phyloP scores from a whole-genome alignment of 1,284 basidiomycete species.

The Polyporus tsugae region DNA sequence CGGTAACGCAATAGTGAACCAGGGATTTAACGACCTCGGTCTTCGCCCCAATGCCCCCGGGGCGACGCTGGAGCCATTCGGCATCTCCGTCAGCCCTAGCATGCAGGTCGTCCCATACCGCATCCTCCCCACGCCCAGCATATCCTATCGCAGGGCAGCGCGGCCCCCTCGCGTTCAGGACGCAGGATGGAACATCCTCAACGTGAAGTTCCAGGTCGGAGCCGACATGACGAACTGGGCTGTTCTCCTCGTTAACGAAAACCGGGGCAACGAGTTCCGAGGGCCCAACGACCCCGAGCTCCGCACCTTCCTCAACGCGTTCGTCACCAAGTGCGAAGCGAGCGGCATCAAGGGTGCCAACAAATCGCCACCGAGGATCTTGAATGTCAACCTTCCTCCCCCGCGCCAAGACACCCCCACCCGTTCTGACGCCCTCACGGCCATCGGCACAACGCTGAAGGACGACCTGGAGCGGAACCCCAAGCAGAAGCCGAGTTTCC shows the following conservation, averaged over 20 bases:
- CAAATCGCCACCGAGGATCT: slow-evolving; percentile 45
- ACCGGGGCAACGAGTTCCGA: slow-evolving; percentile 44
- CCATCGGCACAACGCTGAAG: slow-evolving; percentile 51
- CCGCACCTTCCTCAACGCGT: slow-evolving; percentile 52
- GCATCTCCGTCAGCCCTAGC: slow-evolving; percentile 56
- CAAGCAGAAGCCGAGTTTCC: slow-evolving; percentile 57
- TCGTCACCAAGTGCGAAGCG: slow-evolving; percentile 55
- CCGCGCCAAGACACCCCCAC: slow-evolving; percentile 47
- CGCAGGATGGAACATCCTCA: slow-evolving; percentile 77
- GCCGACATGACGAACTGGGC: slow-evolving; percentile 61
- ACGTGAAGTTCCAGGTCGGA: slow-evolving; percentile 67
- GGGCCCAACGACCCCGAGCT: slow-evolving; percentile 54
- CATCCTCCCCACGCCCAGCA: slow-evolving; percentile 61
- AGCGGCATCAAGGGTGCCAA: slow-evolving; percentile 61
- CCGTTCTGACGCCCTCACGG: slow-evolving; percentile 51
- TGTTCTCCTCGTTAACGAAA: slow-evolving; percentile 65
- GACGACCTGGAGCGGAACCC: slow-evolving; percentile 34
- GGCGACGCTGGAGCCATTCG: slow-evolving; percentile 54
- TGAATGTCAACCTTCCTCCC: slow-evolving; percentile 43
- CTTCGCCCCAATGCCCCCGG: slow-evolving; percentile 47
- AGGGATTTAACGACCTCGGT: slow-evolving; percentile 65
- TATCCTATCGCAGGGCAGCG: slow-evolving; percentile 56
- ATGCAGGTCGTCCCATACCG: slow-evolving; percentile 72
- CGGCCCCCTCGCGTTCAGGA: slow-evolving; percentile 49
- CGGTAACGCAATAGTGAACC: slow-evolving; percentile 59